These are phyloP conservation scores for Penicillium alfredii DNA, from an alignment of 495 filamentous ascomycete species.

Conservation along the genomic window DNA sequence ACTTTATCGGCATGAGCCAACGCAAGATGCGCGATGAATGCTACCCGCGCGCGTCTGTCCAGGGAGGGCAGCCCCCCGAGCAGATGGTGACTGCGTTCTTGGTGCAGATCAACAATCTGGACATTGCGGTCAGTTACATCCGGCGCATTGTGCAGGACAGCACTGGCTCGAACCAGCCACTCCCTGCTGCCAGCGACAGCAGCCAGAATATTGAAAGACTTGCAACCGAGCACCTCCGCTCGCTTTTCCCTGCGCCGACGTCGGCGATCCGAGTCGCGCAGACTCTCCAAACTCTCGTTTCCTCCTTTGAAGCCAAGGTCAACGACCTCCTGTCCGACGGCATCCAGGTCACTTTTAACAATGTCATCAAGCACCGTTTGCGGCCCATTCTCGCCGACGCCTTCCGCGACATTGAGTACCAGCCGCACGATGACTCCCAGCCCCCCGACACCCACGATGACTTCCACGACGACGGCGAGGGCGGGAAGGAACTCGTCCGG, in stretches of 20 bases:
- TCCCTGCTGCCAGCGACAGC: constrained; percentile 16
- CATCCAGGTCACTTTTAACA: constrained; percentile 76
- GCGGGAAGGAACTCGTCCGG: constrained; percentile 51
- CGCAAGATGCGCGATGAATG: constrained; percentile 94
- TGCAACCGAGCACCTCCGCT: constrained; percentile 39
- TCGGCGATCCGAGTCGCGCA: constrained; percentile 62
- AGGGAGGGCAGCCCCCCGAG: constrained; percentile 76
- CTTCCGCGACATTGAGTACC: constrained; percentile 89
- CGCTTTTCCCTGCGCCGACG: constrained; percentile 71
- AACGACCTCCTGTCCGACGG: constrained; percentile 78
- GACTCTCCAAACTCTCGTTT: constrained; percentile 61
- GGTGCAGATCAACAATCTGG: constrained; percentile 90
- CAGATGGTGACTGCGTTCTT: constrained; percentile 79
- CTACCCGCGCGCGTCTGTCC: constrained; percentile 70
- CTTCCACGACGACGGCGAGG: constrained; percentile 37
- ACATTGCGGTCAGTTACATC: constrained; percentile 82
- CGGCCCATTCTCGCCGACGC: constrained; percentile 80
- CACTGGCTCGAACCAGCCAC: constrained; percentile 38
- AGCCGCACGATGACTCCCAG: constrained; percentile 41
- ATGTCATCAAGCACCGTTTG: constrained; percentile 79
- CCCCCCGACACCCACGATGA: constrained; percentile 20
- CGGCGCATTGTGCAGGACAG: constrained; percentile 73
- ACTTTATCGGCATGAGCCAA: constrained; percentile 96
- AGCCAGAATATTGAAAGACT: constrained; percentile 6
- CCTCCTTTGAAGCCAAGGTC: constrained; percentile 67